These are phyloP conservation scores for Fusarium anguioides DNA, from an alignment of 2,329 filamentous ascomycete species.

Conservation along the genomic window DNA sequence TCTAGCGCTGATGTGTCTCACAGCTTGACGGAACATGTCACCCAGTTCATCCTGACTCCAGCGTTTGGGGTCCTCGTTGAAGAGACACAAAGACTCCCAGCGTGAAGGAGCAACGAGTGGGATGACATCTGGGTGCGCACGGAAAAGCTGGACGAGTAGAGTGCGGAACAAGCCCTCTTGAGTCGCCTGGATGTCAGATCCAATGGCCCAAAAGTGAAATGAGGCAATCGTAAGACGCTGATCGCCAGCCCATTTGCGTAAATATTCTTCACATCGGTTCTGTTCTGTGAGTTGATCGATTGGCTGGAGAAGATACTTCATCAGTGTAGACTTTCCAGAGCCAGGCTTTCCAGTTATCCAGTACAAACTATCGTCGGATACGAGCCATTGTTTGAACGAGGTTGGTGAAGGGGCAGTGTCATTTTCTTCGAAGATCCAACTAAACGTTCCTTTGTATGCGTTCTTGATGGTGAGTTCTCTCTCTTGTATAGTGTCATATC, in stretches of 20 bases:
- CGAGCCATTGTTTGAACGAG: slow-evolving; percentile 16
- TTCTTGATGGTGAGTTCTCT: slow-evolving; percentile 18
- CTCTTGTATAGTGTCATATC: slow-evolving; percentile 19
- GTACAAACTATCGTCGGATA: background rate
- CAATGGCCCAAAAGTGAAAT: slow-evolving; percentile 32
- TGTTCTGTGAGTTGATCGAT: fast-evolving
- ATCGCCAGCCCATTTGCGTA: background rate
- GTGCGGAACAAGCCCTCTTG: slow-evolving; percentile 6
- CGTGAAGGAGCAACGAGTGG: background rate
- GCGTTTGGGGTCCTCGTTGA: background rate
- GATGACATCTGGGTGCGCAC: background rate
- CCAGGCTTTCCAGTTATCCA: slow-evolving; percentile 31
- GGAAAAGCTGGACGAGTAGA: slow-evolving; percentile 8
- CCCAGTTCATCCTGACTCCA: background rate
- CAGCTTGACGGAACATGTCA: background rate
- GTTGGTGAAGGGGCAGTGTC: background rate
- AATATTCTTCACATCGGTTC: background rate
- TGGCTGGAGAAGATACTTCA: slow-evolving; percentile 15
- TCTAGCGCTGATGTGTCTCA: background rate
- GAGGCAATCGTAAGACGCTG: background rate
- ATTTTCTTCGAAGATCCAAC: slow-evolving; percentile 4
- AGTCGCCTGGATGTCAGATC: background rate
- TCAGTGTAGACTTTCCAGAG: slow-evolving; percentile 9
- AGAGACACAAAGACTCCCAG: slow-evolving; percentile 21
- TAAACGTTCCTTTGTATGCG: slow-evolving; percentile 13